Base-by-base conservation (phyloP, 768 basidiomycete species). In the Xerocomellus intermedius region DNA sequence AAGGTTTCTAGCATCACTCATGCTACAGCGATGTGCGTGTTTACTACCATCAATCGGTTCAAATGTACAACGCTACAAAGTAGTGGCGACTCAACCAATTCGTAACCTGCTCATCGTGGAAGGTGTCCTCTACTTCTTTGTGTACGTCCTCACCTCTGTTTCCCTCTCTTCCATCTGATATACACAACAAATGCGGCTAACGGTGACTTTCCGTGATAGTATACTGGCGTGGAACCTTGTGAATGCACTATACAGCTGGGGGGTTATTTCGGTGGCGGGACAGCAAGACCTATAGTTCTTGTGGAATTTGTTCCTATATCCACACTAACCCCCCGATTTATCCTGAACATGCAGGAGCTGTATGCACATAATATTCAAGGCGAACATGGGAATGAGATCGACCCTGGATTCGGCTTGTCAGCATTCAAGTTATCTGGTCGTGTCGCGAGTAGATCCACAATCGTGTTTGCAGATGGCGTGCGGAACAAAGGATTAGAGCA, bases 81-180 rank as follows among this genome's bases (percentile, higher is more conserved):
- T 10, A 16, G 22, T 46, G 58, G 58, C 30, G 19, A 42, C 50
- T 37, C 26, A 46, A 49, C 16, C 50, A 26, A 22, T 59, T 49
- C 22, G 48, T 56, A 24, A 26, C n/a, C 14, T 56, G 30, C 42
- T 56, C 6, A 16, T 42, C 19, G 22, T 30, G 21, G 32, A 59
- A 22, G 51, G 58, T 12, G 19, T 59, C n/a, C 19, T 57, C 10
- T 59, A 59, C 32, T 59, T 59, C n/a, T 14, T 49, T 7, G 21
- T 33, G 58, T 56, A 48, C 16, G 58, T 46, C 33, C 21, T 22
- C n/a, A 14, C 22, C 2, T 21, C 16, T 4, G 24, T 9, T 6
- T 16, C 0, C 41, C 32, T 24, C 32, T 24, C 9, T 26, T 26
- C 38, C 32, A 19, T 16, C 16, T 26, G 6, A 36, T 36, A 26